Evolutionary conservation across 108 stramenopile genomes (phyloP).

Genomic region (Bacterosira constricta): DNA sequence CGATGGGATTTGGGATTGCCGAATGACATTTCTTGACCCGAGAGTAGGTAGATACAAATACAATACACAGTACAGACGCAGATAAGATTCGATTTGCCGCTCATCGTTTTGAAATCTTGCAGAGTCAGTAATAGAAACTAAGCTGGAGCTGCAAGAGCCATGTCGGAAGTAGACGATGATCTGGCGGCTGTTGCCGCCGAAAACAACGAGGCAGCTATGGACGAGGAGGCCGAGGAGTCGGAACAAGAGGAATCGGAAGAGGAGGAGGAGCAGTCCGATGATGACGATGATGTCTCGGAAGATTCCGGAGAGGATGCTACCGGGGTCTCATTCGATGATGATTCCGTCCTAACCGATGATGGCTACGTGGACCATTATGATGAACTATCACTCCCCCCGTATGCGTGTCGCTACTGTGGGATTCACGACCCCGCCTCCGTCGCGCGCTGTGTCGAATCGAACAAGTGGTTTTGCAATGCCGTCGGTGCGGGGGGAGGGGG

Average conservation of each 20-base stretch:
- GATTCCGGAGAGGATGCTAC: conserved; percentile 45
- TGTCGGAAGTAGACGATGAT: conserved; percentile 8
- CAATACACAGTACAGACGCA: not conserved
- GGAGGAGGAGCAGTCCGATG: conserved; percentile 45
- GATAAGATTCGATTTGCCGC: not conserved
- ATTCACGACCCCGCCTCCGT: conserved; percentile 94
- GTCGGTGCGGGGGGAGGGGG: conserved; percentile 75
- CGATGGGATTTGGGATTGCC: no score
- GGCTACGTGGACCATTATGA: conserved; percentile 81
- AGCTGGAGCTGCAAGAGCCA: not conserved
- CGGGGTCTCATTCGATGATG: conserved; percentile 36
- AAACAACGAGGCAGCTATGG: conserved; percentile 1
- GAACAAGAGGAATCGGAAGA: conserved; percentile 43
- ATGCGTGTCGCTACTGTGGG: conserved; percentile 96
- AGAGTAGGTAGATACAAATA: no score
- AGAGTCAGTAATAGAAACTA: not conserved
- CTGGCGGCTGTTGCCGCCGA: not conserved
- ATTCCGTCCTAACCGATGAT: conserved; percentile 51
- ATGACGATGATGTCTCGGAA: conserved; percentile 14
- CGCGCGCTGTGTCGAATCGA: conserved; percentile 92
- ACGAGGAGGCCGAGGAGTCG: conserved; percentile 1
- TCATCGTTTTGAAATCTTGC: not conserved
- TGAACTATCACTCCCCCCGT: conserved; percentile 79
- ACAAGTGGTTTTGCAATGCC: conserved; percentile 99
- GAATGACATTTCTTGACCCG: no score